These are phyloP conservation scores for Neofusicoccum sp. DNA, from an alignment of 2,329 filamentous ascomycete species.

Conservation along the genomic window DNA sequence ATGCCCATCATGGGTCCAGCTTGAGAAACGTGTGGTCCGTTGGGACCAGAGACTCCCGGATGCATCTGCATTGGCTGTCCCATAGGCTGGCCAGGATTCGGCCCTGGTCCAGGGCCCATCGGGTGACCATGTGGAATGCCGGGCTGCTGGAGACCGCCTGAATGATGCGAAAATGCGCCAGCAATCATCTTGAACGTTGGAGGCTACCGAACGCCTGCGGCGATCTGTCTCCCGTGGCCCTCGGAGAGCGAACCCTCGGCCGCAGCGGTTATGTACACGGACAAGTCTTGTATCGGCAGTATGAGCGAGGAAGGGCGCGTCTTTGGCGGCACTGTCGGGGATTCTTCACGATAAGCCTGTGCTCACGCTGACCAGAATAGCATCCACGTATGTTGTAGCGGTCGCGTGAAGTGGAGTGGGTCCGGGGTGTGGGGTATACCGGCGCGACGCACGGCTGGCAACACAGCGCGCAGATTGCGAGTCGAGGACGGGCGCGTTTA, in stretches of 20 bases:
- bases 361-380: neutral
- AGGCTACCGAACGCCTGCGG: slow-evolving; percentile 10
- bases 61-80: slow-evolving; percentile 70
- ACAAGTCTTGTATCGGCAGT: neutral
- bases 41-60: slow-evolving; percentile 70
- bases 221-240: slow-evolving; percentile 8
- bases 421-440: slow-evolving; percentile 14
- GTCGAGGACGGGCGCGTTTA: neutral
- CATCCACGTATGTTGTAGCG: slow-evolving; percentile 12
- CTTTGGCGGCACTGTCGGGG: neutral
- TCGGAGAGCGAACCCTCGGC: slow-evolving; percentile 9
- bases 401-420: slow-evolving; percentile 15
- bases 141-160: slow-evolving; percentile 69
- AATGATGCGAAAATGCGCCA: slow-evolving; percentile 66
- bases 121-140: slow-evolving; percentile 64
- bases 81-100: slow-evolving; percentile 69
- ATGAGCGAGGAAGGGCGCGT: neutral
- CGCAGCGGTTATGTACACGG: neutral
- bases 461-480: neutral
- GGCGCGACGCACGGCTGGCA: slow-evolving; percentile 12
- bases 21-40: slow-evolving; percentile 68
- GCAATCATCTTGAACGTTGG: slow-evolving; percentile 60
- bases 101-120: slow-evolving; percentile 64
- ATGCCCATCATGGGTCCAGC: slow-evolving; percentile 73
- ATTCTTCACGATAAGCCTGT: neutral